phyloP scores from a whole-genome alignment of 352 stramenopile genomes.

The Phytophthora lateralis region DNA sequence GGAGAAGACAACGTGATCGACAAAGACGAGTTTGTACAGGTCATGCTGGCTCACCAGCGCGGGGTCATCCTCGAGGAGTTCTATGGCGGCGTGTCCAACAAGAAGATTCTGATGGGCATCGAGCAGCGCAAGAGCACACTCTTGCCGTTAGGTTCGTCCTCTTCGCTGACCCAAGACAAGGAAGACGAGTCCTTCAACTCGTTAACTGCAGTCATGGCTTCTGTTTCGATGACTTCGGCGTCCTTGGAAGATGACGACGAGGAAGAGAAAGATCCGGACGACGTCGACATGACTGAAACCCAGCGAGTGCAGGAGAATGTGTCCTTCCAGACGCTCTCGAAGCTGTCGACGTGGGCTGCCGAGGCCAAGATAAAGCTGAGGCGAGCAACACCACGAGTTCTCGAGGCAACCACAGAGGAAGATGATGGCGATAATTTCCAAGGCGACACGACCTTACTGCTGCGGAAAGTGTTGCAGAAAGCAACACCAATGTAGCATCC shows the following conservation, averaged over 20 bases:
- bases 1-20: conserved; percentile 82
- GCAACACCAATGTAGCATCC: conserved; percentile 49
- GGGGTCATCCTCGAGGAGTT: conserved; percentile 68
- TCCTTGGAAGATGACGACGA: conserved; percentile 43
- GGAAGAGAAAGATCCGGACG: conserved; percentile 16
- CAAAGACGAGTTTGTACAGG: conserved; percentile 77
- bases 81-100: conserved; percentile 54
- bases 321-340: conserved; percentile 64
- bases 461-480: conserved; percentile 58
- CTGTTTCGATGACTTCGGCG: conserved; percentile 24
- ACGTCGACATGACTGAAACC: conserved; percentile 16
- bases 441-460: conserved; percentile 42
- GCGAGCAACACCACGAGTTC: conserved; percentile 4
- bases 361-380: conserved; percentile 61
- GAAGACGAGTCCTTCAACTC: conserved; percentile 67
- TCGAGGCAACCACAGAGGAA: conserved; percentile 22
- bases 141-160: conserved; percentile 12
- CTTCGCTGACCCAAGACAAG: conserved; percentile 40
- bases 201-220: conserved; percentile 53
- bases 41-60: conserved; percentile 78
- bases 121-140: conserved; percentile 57
- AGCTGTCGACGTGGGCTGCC: conserved; percentile 59
- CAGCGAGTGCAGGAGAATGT: conserved; percentile 56
- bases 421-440: conserved; percentile 41
- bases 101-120: conserved; percentile 57